phyloP scores from a whole-genome alignment of 169 alveolate species.

The Plasmodium cynomolgi region DNA sequence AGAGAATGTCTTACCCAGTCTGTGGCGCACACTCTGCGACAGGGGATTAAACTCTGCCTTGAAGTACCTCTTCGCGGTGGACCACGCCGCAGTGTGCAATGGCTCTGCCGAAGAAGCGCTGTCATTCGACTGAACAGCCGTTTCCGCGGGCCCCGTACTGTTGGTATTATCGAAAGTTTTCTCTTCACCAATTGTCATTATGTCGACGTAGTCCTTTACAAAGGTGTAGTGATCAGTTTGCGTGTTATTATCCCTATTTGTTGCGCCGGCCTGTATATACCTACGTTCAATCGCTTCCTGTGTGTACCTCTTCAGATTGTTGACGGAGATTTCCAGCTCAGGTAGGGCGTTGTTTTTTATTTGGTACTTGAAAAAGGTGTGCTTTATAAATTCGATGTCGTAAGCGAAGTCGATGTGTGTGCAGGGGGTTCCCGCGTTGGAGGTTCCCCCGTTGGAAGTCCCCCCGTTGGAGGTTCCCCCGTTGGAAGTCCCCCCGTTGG shows the following conservation, averaged over 20 bases:
- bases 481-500: too few relatives aligned
- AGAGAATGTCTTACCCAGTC: neutral
- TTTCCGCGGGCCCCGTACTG: neutral
- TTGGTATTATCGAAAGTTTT: neutral
- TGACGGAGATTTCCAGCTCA: neutral
- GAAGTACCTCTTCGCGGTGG: too few relatives aligned
- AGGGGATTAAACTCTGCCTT: neutral
- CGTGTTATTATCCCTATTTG: neutral
- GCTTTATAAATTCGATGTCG: slow-evolving; percentile 18
- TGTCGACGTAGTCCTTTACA: neutral
- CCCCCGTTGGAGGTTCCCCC: neutral
- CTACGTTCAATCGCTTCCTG: neutral
- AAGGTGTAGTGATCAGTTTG: neutral
- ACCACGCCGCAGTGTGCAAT: neutral
- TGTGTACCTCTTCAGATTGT: slow-evolving; percentile 5
- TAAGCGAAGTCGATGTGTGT: slow-evolving; percentile 41
- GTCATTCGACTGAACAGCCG: neutral
- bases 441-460: neutral
- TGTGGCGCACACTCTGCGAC: neutral
- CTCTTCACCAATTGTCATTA: neutral
- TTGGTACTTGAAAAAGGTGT: slow-evolving; percentile 16
- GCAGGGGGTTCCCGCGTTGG: neutral
- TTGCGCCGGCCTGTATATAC: neutral
- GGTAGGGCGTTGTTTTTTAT: slow-evolving; percentile 9
- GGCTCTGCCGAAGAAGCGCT: neutral